Conservation (phyloP, 768 basidiomycete genomes). For the Termitomyces sp. region DNA sequence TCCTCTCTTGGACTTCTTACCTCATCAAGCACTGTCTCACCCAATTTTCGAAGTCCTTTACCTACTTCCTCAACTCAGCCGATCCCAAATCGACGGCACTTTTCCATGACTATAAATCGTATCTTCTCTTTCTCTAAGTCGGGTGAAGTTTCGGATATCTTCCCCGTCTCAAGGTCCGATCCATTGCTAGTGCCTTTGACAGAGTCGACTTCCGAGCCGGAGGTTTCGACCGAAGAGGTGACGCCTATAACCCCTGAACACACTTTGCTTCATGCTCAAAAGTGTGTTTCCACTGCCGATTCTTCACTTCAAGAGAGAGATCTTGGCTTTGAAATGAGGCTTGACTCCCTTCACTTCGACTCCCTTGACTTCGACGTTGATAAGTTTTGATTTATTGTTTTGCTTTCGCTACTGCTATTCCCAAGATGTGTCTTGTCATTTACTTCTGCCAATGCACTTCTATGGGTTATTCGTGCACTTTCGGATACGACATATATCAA, state of each 20-base stretch:
- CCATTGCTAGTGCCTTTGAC: slow-evolving; percentile 19
- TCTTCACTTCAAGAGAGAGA: slow-evolving; percentile 24
- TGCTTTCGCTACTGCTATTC: background rate
- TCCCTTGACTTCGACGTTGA: slow-evolving; percentile 62
- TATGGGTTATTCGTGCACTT: background rate
- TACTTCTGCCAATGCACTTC: background rate
- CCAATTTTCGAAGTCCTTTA: slow-evolving; percentile 21
- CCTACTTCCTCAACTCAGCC: slow-evolving; percentile 27
- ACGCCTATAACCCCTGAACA: background rate
- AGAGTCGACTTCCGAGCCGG: slow-evolving; percentile 10
- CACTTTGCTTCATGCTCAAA: background rate
- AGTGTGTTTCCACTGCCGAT: background rate
- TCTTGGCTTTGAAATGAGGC: slow-evolving; percentile 54
- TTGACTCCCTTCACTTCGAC: slow-evolving; percentile 73
- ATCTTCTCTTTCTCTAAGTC: slow-evolving; percentile 29
- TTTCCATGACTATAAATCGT: slow-evolving; percentile 32
- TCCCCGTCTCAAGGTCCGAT: slow-evolving; percentile 19
- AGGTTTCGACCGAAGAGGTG: slow-evolving; percentile 14
- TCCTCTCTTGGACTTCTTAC: slow-evolving; percentile 5
- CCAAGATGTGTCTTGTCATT: background rate
- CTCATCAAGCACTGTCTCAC: slow-evolving; percentile 9
- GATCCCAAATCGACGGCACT: slow-evolving; percentile 24
- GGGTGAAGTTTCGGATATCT: slow-evolving; percentile 7
- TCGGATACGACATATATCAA: slow-evolving; percentile 8
- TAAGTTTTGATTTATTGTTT: slow-evolving; percentile 30